Conservation (phyloP, 2,329 filamentous ascomycete genomes). For the Ceratocystis smalleyi region DNA sequence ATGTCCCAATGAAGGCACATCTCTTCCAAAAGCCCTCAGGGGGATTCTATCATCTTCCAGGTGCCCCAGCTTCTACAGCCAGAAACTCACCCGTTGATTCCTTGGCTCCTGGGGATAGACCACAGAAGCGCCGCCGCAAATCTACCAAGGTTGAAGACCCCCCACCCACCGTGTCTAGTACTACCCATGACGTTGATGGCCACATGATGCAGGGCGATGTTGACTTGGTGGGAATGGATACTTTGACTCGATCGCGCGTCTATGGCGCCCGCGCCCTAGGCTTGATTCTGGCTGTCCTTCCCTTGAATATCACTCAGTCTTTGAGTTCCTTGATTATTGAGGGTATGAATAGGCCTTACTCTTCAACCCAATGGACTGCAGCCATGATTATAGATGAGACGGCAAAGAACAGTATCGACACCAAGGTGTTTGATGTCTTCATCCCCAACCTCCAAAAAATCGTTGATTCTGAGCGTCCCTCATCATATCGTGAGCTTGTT, state of each 20-base stretch:
- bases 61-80: background rate
- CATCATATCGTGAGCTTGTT: conserved; percentile 76
- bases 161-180: conserved; percentile 32
- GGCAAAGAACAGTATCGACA: conserved; percentile 40
- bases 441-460: conserved; percentile 53
- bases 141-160: conserved; percentile 67
- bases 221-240: conserved; percentile 80
- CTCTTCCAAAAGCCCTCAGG: conserved; percentile 92
- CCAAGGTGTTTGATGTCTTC: conserved; percentile 40
- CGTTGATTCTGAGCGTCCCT: conserved; percentile 65
- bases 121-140: conserved; percentile 63
- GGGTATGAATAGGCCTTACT: conserved; percentile 55
- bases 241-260: conserved; percentile 77
- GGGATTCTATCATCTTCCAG: conserved; percentile 51
- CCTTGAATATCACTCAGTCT: conserved; percentile 47
- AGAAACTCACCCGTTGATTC: conserved; percentile 27
- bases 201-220: conserved; percentile 97
- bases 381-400: conserved; percentile 82
- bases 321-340: conserved; percentile 38
- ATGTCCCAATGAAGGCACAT: conserved; percentile 77
- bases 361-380: conserved; percentile 72
- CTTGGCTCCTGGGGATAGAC: conserved; percentile 43
- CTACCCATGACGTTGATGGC: conserved; percentile 90
- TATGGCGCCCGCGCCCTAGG: conserved; percentile 76
- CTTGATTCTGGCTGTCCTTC: conserved; percentile 62